phyloP scores from a whole-genome alignment of 2,329 filamentous ascomycete genomes.

The Dactylonectria estremocensis region DNA sequence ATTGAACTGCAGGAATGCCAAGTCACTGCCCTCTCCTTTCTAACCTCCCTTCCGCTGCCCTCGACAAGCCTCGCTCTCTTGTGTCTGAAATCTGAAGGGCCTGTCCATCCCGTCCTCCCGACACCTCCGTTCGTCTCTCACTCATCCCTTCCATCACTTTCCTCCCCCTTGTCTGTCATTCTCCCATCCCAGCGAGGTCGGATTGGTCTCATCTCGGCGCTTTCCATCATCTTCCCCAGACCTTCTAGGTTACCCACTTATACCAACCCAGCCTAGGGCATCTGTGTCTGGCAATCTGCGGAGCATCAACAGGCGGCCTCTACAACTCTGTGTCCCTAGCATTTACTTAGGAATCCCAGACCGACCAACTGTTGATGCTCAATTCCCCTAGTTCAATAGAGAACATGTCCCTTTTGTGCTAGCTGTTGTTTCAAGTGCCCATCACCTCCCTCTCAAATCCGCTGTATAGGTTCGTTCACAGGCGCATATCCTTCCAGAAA shows the following conservation, averaged over 20 bases:
- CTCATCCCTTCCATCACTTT: background rate
- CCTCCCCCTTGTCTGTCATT: conserved; percentile 4
- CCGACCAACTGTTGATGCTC: too few relatives aligned
- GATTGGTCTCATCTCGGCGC: conserved; percentile 29
- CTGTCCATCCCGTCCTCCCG: background rate
- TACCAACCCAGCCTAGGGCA: conserved; percentile 25
- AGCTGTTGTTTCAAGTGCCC: background rate
- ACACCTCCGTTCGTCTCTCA: background rate
- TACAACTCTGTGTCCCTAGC: background rate
- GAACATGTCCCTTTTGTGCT: too few relatives aligned
- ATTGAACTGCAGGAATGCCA: conserved; percentile 8
- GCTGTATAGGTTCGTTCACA: background rate
- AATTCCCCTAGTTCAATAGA: too few relatives aligned
- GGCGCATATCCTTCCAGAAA: background rate
- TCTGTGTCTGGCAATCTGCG: conserved; percentile 1
- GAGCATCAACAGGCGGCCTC: conserved; percentile 4
- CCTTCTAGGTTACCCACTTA: conserved; percentile 35
- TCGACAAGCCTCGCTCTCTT: background rate
- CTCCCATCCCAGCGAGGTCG: conserved; percentile 34
- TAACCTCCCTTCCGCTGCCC: background rate
- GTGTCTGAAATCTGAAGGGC: too few relatives aligned
- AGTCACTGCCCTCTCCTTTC: background rate
- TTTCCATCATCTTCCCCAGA: conserved; percentile 26
- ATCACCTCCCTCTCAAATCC: background rate
- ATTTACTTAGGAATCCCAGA: background rate